These are phyloP conservation scores for Guadua angustifolia DNA, from an alignment of 176 grass and related monocot species.

Conservation along the genomic window DNA sequence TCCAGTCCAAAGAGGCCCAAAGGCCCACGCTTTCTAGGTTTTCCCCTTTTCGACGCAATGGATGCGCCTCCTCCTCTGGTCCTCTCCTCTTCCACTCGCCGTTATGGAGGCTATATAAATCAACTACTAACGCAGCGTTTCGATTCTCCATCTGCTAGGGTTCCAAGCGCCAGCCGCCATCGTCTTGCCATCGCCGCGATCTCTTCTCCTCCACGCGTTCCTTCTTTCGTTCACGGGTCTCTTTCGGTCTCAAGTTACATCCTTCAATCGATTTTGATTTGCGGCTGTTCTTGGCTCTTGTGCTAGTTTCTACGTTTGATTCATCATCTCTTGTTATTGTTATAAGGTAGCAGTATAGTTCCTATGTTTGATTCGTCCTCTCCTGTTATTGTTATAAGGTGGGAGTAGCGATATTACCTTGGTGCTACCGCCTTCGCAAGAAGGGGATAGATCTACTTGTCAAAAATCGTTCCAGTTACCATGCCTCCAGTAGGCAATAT, in stretches of 20 bases:
- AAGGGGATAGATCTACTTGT: conserved; percentile 62
- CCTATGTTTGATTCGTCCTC: background rate
- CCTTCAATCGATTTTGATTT: background rate
- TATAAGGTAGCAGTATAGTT: background rate
- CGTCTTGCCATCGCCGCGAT: rapidly evolving
- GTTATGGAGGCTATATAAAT: conserved; percentile 34
- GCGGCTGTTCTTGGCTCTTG: background rate
- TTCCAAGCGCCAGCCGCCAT: background rate
- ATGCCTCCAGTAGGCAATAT: conserved; percentile 54
- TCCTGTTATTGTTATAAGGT: background rate
- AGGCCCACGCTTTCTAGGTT: conserved; percentile 27
- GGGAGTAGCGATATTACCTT: background rate
- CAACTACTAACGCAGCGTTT: background rate
- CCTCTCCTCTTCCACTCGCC: background rate
- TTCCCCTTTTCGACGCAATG: background rate
- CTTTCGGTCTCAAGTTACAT: background rate
- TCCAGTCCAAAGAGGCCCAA: background rate
- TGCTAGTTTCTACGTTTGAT: background rate
- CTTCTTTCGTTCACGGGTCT: rapidly evolving
- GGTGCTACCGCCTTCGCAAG: background rate
- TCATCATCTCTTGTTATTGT: conserved; percentile 14
- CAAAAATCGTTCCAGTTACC: conserved; percentile 87
- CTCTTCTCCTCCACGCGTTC: too few relatives aligned
- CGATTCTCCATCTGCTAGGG: background rate
- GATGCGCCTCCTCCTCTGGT: background rate